Conservation (phyloP, 116 monocot species). For the Trichopus zeylanicus region DNA sequence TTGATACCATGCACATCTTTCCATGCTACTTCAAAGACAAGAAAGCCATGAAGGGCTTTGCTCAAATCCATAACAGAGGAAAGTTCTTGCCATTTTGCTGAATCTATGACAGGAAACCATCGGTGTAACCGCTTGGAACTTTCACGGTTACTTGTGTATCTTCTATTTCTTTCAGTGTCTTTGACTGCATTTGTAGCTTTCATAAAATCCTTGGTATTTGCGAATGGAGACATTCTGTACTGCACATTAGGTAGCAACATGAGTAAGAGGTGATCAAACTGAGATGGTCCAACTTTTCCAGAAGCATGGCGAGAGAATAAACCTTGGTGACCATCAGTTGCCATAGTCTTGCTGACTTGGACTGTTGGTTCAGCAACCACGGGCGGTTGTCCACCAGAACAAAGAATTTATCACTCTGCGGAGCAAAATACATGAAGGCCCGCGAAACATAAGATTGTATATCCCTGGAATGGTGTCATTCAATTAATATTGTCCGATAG, state of each 20-base stretch:
- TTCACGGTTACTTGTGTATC: not conserved
- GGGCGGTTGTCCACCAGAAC: slow-evolving; percentile 65
- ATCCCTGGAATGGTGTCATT: slow-evolving; percentile 28
- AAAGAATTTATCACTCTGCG: slow-evolving; percentile 32
- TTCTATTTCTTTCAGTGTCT: slow-evolving; percentile 1
- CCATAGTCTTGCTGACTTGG: slow-evolving; percentile 42
- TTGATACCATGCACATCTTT: slow-evolving; percentile 63
- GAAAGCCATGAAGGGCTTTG: slow-evolving; percentile 50
- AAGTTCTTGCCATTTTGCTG: slow-evolving; percentile 24
- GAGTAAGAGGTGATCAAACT: not conserved
- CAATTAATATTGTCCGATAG: not conserved
- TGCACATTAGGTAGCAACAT: slow-evolving; percentile 14
- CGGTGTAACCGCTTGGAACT: slow-evolving; percentile 1
- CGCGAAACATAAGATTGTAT: slow-evolving; percentile 54
- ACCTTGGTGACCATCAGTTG: slow-evolving; percentile 64
- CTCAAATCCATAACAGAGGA: slow-evolving; percentile 17
- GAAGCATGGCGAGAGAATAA: not conserved
- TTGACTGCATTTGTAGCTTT: slow-evolving; percentile 2
- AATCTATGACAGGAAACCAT: slow-evolving; percentile 21
- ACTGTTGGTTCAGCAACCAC: slow-evolving; percentile 35
- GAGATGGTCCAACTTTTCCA: not conserved
- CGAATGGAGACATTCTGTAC: slow-evolving; percentile 60
- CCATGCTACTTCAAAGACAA: slow-evolving; percentile 61
- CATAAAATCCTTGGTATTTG: slow-evolving; percentile 19
- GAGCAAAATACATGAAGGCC: slow-evolving; percentile 42